Conservation (phyloP, 1,139 yeast species). For the Magnusiomyces paraingens region DNA sequence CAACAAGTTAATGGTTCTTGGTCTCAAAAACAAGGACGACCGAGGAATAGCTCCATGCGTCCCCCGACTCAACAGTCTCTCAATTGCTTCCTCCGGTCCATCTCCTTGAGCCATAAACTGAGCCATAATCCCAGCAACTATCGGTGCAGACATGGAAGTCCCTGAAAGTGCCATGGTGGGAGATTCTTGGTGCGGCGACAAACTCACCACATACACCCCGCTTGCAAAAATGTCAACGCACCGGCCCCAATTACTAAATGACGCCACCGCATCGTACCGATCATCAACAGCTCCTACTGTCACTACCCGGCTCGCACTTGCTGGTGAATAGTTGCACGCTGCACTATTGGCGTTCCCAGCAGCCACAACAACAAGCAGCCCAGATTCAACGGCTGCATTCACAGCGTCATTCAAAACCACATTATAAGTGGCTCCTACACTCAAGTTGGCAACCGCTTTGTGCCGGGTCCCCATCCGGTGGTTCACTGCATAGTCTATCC, state of each 20-base stretch:
- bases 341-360: slow-evolving; percentile 80
- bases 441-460: slow-evolving; percentile 70
- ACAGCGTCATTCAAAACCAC: slow-evolving; percentile 66
- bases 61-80: slow-evolving; percentile 24
- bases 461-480: slow-evolving; percentile 41
- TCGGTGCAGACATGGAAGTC: slow-evolving; percentile 89
- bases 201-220: slow-evolving; percentile 53
- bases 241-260: slow-evolving; percentile 81
- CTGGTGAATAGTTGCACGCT: slow-evolving; percentile 80
- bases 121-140: slow-evolving; percentile 69
- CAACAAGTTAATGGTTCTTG: slow-evolving; percentile 44
- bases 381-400: slow-evolving; percentile 63
- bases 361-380: slow-evolving; percentile 74
- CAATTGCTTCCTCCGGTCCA: slow-evolving; percentile 25
- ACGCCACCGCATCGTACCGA: slow-evolving; percentile 57
- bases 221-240: slow-evolving; percentile 86
- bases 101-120: slow-evolving; percentile 56
- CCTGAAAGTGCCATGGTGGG: slow-evolving; percentile 52
- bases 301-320: slow-evolving; percentile 62
- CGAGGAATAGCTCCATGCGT: slow-evolving; percentile 34
- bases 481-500: slow-evolving; percentile 70
- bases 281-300: slow-evolving; percentile 92
- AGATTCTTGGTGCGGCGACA: slow-evolving; percentile 21
- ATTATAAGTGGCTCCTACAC: slow-evolving; percentile 70
- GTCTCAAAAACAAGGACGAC: slow-evolving; percentile 35